phyloP scores from a whole-genome alignment of 257 asterid genomes.

The Solanum pimpinellifolium region DNA sequence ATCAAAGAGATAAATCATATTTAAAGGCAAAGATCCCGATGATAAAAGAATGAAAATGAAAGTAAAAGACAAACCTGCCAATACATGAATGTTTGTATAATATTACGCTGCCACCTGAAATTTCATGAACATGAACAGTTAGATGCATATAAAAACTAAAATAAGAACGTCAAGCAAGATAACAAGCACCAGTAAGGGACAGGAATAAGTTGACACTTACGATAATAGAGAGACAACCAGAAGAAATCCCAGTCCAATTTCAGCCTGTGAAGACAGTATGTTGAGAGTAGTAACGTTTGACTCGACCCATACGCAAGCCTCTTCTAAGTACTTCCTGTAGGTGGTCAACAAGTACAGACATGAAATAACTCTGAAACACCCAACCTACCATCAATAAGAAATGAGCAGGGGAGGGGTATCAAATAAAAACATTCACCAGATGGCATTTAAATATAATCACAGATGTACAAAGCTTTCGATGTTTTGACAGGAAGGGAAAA shows the following conservation, averaged over 20 bases:
- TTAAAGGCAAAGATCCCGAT: background rate
- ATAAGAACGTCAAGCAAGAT: background rate
- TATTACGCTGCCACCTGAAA: constrained; percentile 87
- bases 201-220: background rate
- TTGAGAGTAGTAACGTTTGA: constrained; percentile 74
- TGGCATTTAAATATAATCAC: background rate
- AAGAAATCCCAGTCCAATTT: constrained; percentile 21
- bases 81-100: constrained; percentile 77
- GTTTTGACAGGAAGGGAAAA: background rate
- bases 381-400: background rate
- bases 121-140: constrained; percentile 4
- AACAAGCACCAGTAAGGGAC: background rate
- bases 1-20: background rate
- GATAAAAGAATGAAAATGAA: background rate
- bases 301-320: constrained; percentile 91
- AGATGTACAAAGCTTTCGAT: background rate
- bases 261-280: constrained; percentile 83
- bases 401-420: background rate
- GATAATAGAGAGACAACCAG: background rate
- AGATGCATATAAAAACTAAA: background rate
- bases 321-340: constrained; percentile 89
- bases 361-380: constrained; percentile 3
- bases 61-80: constrained; percentile 62
- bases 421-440: background rate
- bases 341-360: background rate